Conservation (phyloP, 176 grass and related monocot genomes). For the Triticum turgidum region DNA sequence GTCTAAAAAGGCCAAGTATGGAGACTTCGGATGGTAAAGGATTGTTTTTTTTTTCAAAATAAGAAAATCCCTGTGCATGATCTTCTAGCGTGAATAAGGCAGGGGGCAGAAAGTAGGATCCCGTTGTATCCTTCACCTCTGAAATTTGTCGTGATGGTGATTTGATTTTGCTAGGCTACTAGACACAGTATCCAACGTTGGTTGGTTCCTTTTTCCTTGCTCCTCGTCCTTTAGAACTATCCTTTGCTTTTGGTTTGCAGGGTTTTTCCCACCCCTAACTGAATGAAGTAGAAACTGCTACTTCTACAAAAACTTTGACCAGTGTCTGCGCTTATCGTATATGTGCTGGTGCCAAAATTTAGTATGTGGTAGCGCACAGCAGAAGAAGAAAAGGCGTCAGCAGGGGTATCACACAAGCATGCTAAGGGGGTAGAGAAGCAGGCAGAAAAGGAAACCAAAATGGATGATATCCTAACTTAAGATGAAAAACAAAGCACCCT, state of each 20-base stretch:
- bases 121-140: neutral
- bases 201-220: no score
- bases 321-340: neutral
- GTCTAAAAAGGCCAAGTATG: neutral
- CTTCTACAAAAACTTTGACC: neutral
- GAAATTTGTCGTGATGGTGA: neutral
- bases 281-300: neutral
- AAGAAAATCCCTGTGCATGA: neutral
- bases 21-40: neutral
- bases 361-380: neutral
- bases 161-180: neutral
- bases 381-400: neutral
- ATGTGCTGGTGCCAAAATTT: neutral
- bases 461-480: neutral
- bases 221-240: neutral
- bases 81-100: neutral
- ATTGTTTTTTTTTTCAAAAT: neutral
- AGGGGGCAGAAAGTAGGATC: neutral
- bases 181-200: neutral
- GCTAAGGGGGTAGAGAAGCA: slow-evolving; percentile 1
- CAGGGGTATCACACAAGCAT: neutral
- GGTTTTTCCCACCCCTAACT: neutral
- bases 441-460: neutral
- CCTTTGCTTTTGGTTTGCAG: neutral
- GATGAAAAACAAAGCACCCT: neutral